Evolutionary conservation across 768 basidiomycete genomes (phyloP).

Genomic region (Nevesoporus exiguus): DNA sequence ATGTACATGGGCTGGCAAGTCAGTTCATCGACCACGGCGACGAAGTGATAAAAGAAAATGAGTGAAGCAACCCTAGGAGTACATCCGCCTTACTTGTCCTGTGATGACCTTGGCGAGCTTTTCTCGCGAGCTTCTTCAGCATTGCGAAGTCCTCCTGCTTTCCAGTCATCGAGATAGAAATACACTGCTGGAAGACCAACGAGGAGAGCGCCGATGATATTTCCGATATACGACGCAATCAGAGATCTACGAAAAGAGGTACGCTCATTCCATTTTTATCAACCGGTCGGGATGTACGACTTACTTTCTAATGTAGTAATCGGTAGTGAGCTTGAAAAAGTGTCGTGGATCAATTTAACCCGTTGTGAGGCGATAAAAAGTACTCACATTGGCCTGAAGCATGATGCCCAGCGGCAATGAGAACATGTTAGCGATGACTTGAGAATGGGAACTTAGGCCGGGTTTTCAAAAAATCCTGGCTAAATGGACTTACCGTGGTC

Average conservation of each 20-base stretch:
- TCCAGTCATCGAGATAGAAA: conserved; percentile 57
- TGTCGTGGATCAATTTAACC: background rate
- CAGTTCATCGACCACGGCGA: background rate
- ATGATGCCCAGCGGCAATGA: conserved; percentile 68
- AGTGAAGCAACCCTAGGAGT: background rate
- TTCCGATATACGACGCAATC: conserved; percentile 63
- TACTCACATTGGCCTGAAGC: conserved; percentile 60
- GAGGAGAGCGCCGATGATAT: conserved; percentile 60
- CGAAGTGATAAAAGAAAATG: background rate
- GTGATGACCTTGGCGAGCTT: conserved; percentile 9
- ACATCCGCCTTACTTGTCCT: background rate
- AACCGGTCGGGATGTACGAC: conserved; percentile 13
- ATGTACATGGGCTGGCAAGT: background rate
- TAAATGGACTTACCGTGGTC: conserved; percentile 54
- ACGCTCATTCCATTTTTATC: background rate
- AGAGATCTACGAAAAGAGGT: conserved; percentile 44
- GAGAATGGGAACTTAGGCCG: background rate
- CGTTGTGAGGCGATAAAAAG: background rate
- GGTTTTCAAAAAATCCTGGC: background rate
- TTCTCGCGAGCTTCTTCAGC: conserved; percentile 38
- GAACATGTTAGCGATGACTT: conserved; percentile 76
- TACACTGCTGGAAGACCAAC: conserved; percentile 64
- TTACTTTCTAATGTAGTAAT: conserved; percentile 65
- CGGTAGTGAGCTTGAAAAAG: conserved; percentile 30
- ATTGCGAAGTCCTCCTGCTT: conserved; percentile 34